Percentiles rank a stretch among this genome's conserved stretches.
Evolutionary conservation across 192 early-diverging fungal species (phyloP).

Genomic region (Paraglomus occultum): DNA sequence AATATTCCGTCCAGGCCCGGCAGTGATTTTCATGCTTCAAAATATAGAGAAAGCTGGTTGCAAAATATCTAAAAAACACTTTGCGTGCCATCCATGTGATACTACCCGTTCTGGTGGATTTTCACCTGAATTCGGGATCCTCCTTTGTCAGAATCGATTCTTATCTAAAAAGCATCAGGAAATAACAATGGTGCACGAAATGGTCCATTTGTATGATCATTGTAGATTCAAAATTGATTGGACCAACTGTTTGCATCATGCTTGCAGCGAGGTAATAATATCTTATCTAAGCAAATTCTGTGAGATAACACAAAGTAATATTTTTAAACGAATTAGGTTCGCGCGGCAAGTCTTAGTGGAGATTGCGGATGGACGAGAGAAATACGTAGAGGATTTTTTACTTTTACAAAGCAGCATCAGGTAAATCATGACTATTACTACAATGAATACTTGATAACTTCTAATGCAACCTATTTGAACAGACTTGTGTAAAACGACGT

Average conservation of each 20-base stretch:
- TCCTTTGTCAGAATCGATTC: slow-evolving; percentile 87
- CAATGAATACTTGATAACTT: background rate
- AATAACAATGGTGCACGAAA: slow-evolving; percentile 92
- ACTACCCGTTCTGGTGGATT: slow-evolving; percentile 85
- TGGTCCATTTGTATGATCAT: slow-evolving; percentile 83
- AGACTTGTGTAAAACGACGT: slow-evolving; percentile 82
- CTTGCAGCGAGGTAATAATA: slow-evolving; percentile 66
- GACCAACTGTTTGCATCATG: slow-evolving; percentile 73
- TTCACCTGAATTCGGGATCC: slow-evolving; percentile 70
- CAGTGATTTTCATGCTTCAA: slow-evolving; percentile 85
- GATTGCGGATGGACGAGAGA: slow-evolving; percentile 75
- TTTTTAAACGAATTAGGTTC: slow-evolving; percentile 42
- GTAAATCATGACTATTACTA: slow-evolving; percentile 18
- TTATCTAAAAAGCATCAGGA: slow-evolving; percentile 79
- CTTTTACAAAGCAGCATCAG: slow-evolving; percentile 79
- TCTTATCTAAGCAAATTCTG: background rate
- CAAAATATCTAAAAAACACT: slow-evolving; percentile 52
- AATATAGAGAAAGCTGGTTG: slow-evolving; percentile 70
- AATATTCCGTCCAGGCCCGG: slow-evolving; percentile 54
- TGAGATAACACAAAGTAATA: background rate
- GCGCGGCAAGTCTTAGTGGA: slow-evolving; percentile 76
- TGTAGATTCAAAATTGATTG: slow-evolving; percentile 72
- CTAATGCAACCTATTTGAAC: slow-evolving; percentile 3
- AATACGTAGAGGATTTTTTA: slow-evolving; percentile 61
- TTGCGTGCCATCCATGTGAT: slow-evolving; percentile 84